Evolutionary conservation across 768 basidiomycete genomes (phyloP).

Genomic region (Tubosaeta sp.): DNA sequence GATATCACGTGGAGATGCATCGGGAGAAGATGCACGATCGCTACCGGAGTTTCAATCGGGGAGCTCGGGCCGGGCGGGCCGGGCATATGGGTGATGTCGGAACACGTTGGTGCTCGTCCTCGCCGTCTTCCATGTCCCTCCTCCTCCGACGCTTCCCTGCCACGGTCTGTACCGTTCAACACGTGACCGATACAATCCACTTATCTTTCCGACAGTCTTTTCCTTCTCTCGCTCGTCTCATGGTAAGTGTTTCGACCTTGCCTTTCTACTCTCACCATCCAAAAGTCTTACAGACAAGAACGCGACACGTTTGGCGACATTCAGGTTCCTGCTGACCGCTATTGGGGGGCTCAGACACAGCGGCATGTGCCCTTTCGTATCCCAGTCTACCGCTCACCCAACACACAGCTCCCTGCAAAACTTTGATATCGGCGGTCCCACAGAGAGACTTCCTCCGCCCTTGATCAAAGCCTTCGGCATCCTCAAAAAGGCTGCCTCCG

Average conservation of each 20-base stretch:
- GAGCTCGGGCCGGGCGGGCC: background rate
- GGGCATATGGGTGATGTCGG: constrained; percentile 7
- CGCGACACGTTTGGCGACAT: constrained; percentile 96
- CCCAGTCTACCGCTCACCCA: constrained; percentile 9
- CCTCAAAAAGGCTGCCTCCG: constrained; percentile 93
- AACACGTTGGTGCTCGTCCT: background rate
- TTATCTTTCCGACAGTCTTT: background rate
- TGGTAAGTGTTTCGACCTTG: constrained; percentile 30
- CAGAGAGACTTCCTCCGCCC: constrained; percentile 91
- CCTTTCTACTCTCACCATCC: constrained; percentile 18
- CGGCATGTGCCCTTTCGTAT: constrained; percentile 43
- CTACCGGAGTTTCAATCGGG: background rate
- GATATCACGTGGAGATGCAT: constrained; percentile 26
- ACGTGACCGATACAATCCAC: constrained; percentile 11
- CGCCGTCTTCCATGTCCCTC: constrained; percentile 8
- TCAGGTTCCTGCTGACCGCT: constrained; percentile 79
- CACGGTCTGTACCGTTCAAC: background rate
- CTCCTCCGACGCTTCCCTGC: constrained; percentile 9
- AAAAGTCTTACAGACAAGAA: constrained; percentile 65
- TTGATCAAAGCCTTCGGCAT: constrained; percentile 97
- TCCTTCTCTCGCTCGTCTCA: constrained; percentile 13
- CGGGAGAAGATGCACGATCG: background rate
- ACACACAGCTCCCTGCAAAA: constrained; percentile 79
- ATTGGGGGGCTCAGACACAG: constrained; percentile 99
- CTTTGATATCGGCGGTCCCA: constrained; percentile 95